These are phyloP conservation scores for Xylaria palmicola DNA, from an alignment of 495 filamentous ascomycete genomes.

Conservation along the genomic window DNA sequence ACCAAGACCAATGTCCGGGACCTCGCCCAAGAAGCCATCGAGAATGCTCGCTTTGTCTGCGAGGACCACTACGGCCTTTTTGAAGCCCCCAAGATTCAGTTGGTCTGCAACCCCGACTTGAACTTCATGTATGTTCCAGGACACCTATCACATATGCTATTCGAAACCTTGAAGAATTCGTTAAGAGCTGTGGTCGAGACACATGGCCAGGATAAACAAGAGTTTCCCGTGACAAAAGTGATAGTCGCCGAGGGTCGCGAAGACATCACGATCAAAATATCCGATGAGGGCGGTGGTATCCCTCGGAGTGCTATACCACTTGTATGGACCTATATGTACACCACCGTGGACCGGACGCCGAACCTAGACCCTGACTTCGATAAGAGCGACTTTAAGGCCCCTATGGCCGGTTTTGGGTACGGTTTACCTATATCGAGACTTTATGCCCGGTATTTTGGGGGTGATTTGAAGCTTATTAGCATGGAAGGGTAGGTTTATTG, in stretches of 20 bases:
- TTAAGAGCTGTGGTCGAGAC: slow-evolving; percentile 94
- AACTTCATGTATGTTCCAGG: slow-evolving; percentile 99
- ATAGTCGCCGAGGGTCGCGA: slow-evolving; percentile 97
- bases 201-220: slow-evolving; percentile 90
- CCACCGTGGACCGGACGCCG: slow-evolving; percentile 93
- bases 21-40: slow-evolving; percentile 93
- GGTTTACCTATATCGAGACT: slow-evolving; percentile 89
- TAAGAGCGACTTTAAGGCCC: slow-evolving; percentile 98
- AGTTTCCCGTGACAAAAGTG: slow-evolving; percentile 94
- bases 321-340: slow-evolving; percentile 99
- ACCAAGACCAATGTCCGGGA: slow-evolving; percentile 97
- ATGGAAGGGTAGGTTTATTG: slow-evolving; percentile 85
- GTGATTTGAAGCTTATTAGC: slow-evolving; percentile 94
- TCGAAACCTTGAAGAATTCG: slow-evolving; percentile 98
- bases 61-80: slow-evolving; percentile 99
- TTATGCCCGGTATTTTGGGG: slow-evolving; percentile 96
- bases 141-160: slow-evolving; percentile 97
- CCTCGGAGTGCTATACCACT: slow-evolving; percentile 87
- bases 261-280: slow-evolving; percentile 97
- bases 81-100: slow-evolving; percentile 93
- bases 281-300: slow-evolving; percentile 94
- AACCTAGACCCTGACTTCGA: slow-evolving; percentile 96
- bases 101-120: slow-evolving; percentile 88
- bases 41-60: slow-evolving; percentile 96
- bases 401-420: slow-evolving; percentile 98